Percentiles rank a stretch among this genome's conserved stretches.
Evolutionary conservation across 75 land plant genomes (phyloP).

Genomic region (Larix kaempferi): DNA sequence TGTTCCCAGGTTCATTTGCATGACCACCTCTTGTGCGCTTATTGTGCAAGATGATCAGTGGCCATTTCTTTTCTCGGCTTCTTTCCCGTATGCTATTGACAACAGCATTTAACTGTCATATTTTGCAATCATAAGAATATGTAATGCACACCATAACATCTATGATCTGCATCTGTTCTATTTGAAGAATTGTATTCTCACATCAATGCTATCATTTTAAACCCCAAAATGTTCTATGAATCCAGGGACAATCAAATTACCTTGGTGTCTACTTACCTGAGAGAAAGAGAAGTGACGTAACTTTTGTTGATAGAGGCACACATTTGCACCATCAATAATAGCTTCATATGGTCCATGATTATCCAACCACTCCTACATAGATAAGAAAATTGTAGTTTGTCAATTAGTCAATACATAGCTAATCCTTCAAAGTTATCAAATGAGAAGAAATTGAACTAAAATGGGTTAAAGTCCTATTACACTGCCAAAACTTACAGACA

Average conservation of each 20-base stretch:
- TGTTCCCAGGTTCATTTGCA: slow-evolving; percentile 34
- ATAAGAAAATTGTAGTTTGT: background rate
- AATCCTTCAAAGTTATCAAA: background rate
- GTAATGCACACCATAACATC: background rate
- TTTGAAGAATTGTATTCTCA: background rate
- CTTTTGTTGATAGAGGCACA: slow-evolving; percentile 30
- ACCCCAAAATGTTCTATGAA: slow-evolving; percentile 3
- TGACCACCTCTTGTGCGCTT: slow-evolving; percentile 32
- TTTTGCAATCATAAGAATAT: slow-evolving; percentile 1
- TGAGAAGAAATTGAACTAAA: background rate
- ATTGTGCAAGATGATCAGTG: slow-evolving; percentile 67
- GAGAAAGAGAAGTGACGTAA: slow-evolving; percentile 43
- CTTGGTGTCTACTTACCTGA: slow-evolving; percentile 46
- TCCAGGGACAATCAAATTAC: background rate
- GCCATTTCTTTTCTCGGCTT: slow-evolving; percentile 55
- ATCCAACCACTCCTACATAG: slow-evolving; percentile 76
- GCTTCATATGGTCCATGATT: slow-evolving; percentile 76
- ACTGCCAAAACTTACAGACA: no score
- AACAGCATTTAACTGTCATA: slow-evolving; percentile 64
- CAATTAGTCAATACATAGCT: background rate
- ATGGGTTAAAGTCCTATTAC: no score
- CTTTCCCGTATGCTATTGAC: slow-evolving; percentile 49
- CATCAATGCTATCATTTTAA: background rate
- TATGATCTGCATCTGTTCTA: background rate
- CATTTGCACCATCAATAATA: slow-evolving; percentile 92